These are phyloP conservation scores for Apiotrichum veenhuisii DNA, from an alignment of 1,284 basidiomycete genomes.

Conservation along the genomic window DNA sequence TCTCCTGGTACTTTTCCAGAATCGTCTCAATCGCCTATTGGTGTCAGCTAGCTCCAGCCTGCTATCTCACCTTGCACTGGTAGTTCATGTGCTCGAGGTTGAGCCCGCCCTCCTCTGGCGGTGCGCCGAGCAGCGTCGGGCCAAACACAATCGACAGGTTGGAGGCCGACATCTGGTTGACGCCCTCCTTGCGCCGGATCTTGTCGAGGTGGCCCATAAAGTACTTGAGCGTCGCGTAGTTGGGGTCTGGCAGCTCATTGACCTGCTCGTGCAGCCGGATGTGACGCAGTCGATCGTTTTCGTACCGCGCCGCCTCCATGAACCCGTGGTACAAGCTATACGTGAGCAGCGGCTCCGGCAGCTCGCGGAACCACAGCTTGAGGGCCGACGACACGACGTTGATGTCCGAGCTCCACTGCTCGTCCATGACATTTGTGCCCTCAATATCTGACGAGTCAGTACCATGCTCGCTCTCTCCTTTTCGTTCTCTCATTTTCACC, in stretches of 20 bases:
- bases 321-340: constrained; percentile 80
- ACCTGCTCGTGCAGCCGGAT: constrained; percentile 94
- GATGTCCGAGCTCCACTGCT: constrained; percentile 89
- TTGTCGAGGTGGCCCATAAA: constrained; percentile 90
- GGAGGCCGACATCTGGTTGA: constrained; percentile 89
- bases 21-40: constrained; percentile 78
- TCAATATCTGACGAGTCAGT: constrained; percentile 69
- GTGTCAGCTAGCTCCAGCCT: background rate
- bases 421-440: constrained; percentile 74
- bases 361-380: constrained; percentile 94
- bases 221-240: constrained; percentile 95
- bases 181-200: constrained; percentile 68
- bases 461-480: no score
- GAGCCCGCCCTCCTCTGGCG: constrained; percentile 51
- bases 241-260: constrained; percentile 94
- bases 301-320: constrained; percentile 90
- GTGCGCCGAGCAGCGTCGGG: constrained; percentile 78
- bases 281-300: constrained; percentile 87
- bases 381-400: constrained; percentile 90
- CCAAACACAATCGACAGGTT: constrained; percentile 98
- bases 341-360: constrained; percentile 92
- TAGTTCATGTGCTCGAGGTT: constrained; percentile 59
- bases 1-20: constrained; percentile 76
- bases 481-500: constrained; percentile 25
- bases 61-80: constrained; percentile 60